Conservation (phyloP, 257 asterid genomes). For the Capsicum rhomboideum region DNA sequence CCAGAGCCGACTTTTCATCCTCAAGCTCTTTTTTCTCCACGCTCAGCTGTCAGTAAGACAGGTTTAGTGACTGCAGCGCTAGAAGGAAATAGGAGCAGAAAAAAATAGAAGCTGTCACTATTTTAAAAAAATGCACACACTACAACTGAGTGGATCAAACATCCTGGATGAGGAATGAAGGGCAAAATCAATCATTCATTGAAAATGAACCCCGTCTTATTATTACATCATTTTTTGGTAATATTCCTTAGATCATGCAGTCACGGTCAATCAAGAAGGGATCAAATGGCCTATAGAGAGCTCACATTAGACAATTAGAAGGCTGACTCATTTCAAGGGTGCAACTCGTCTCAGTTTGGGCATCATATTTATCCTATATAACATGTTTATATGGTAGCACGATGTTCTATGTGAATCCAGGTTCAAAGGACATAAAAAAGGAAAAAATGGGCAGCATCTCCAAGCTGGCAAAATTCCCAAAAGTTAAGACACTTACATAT, state of each 20-base stretch:
- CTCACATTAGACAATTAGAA: not conserved
- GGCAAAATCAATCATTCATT: not conserved
- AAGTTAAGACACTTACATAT: slow-evolving; percentile 31
- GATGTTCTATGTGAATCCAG: not conserved
- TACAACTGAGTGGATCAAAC: not conserved
- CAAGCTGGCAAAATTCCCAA: not conserved
- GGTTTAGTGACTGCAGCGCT: not conserved
- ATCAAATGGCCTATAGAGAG: not conserved
- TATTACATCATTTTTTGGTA: not conserved
- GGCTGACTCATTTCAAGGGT: not conserved
- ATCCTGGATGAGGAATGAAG: not conserved
- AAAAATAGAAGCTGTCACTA: not conserved
- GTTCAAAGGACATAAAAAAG: not conserved
- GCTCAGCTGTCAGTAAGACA: slow-evolving; percentile 23
- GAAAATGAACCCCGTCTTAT: not conserved
- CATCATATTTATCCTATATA: not conserved
- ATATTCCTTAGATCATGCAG: not conserved
- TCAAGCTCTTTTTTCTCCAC: slow-evolving; percentile 42
- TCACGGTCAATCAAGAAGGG: not conserved
- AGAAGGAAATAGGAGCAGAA: not conserved
- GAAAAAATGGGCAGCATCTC: not conserved
- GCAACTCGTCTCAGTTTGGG: not conserved
- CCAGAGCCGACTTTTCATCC: slow-evolving; percentile 41
- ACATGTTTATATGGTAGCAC: not conserved
- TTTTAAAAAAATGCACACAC: not conserved